phyloP scores from a whole-genome alignment of 2,329 filamentous ascomycete species.

The Lasiodiplodia theobromae region DNA sequence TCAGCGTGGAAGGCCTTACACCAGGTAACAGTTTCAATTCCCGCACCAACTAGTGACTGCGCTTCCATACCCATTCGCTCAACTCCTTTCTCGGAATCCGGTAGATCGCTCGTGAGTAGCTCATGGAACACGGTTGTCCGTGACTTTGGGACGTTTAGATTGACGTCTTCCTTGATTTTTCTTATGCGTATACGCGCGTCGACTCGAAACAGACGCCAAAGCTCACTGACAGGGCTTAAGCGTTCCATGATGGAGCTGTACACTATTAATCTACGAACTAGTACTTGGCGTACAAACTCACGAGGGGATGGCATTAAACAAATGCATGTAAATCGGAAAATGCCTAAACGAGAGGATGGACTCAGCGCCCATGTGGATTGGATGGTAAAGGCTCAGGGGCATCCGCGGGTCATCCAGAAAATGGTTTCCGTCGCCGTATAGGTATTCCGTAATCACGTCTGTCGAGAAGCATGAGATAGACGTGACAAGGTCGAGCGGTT shows the following conservation, averaged over 20 bases:
- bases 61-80: conserved; percentile 29
- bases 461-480: conserved; percentile 32
- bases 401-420: conserved; percentile 32
- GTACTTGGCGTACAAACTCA: not conserved
- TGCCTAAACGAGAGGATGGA: conserved; percentile 32
- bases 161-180: conserved; percentile 15
- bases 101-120: conserved; percentile 26
- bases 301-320: conserved; percentile 18
- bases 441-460: conserved; percentile 36
- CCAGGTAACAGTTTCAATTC: conserved; percentile 3
- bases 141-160: not conserved
- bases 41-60: conserved; percentile 30
- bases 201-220: not conserved
- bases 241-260: not conserved
- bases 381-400: conserved; percentile 19
- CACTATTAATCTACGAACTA: not conserved
- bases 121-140: conserved; percentile 31
- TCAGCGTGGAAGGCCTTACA: conserved; percentile 6
- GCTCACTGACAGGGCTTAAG: not conserved
- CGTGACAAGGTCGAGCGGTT: conserved; percentile 30
- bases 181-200: conserved; percentile 3
- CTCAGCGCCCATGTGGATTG: conserved; percentile 32
- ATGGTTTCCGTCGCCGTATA: conserved; percentile 33
- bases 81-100: conserved; percentile 26
- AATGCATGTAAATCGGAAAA: conserved; percentile 32